Percentiles rank a stretch among this genome's conserved stretches.
phyloP scores from a whole-genome alignment of 495 filamentous ascomycete genomes.

The Xylaria intraflava region DNA sequence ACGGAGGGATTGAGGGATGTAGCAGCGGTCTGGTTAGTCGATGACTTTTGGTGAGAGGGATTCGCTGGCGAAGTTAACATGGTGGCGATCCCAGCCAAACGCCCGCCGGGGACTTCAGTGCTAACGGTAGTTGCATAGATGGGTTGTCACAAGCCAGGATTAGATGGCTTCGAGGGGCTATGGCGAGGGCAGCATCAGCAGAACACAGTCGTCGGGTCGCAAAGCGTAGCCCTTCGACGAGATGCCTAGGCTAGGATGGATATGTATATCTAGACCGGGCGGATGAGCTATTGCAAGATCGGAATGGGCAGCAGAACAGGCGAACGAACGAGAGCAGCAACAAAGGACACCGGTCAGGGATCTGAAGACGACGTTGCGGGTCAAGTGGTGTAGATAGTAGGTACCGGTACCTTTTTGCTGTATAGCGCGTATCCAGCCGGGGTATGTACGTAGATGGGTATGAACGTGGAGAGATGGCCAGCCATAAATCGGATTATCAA shows the following conservation, averaged over 20 bases:
- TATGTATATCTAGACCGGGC: neutral
- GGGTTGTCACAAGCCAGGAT: constrained; percentile 3
- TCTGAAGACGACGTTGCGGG: neutral
- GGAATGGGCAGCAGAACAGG: neutral
- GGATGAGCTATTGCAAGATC: neutral
- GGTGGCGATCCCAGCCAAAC: constrained; percentile 51
- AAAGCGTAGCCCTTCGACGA: neutral
- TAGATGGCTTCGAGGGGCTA: neutral
- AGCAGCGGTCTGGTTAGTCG: constrained; percentile 45
- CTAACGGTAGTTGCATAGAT: constrained; percentile 17
- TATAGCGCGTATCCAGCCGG: neutral
- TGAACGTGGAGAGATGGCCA: neutral
- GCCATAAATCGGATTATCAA: neutral
- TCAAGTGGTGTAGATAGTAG: neutral
- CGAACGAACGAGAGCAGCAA: neutral
- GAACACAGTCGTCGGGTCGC: neutral
- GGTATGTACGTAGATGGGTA: neutral
- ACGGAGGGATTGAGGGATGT: constrained; percentile 28
- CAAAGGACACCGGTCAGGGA: neutral
- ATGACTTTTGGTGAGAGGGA: constrained; percentile 66
- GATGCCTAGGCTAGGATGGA: neutral
- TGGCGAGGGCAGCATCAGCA: neutral
- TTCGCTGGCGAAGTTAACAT: constrained; percentile 60
- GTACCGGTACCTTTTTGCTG: neutral
- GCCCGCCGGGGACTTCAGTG: constrained; percentile 31